phyloP scores from a whole-genome alignment of 2,329 filamentous ascomycete species.

The Didymella arachidicola region DNA sequence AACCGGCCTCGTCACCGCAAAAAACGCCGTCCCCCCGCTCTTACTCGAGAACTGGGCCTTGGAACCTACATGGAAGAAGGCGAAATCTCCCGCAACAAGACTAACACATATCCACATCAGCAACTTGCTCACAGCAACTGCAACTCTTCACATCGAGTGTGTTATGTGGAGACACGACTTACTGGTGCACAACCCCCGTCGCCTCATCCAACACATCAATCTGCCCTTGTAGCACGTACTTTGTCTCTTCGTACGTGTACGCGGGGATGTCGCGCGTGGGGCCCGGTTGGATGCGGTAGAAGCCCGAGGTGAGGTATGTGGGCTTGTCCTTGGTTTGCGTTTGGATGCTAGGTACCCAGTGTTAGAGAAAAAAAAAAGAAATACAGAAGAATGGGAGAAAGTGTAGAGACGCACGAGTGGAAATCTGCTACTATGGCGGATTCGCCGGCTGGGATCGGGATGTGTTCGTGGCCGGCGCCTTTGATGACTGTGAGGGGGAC shows the following conservation, averaged over 20 bases:
- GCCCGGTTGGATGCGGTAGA: conserved; percentile 37
- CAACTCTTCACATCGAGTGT: too few species aligned
- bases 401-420: conserved; percentile 21
- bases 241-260: conserved; percentile 39
- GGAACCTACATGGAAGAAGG: conserved; percentile 37
- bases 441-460: conserved; percentile 36
- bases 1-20: conserved; percentile 34
- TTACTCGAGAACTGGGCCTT: conserved; percentile 37
- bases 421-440: conserved; percentile 39
- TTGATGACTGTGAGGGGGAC: conserved; percentile 40
- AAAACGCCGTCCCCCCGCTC: conserved; percentile 34
- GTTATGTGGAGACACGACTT: too few species aligned
- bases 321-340: conserved; percentile 34
- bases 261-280: conserved; percentile 29
- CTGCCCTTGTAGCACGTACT: conserved; percentile 36
- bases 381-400: too few species aligned
- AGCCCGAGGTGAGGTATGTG: conserved; percentile 36
- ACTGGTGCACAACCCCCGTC: conserved; percentile 34
- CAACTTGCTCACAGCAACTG: too few species aligned
- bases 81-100: conserved; percentile 37
- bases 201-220: conserved; percentile 39
- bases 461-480: conserved; percentile 36
- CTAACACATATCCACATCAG: too few species aligned
- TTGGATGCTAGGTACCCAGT: conserved; percentile 15
- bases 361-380: too few species aligned